Evolutionary conservation across 257 asterid genomes (phyloP).

Genomic region (Forsythia suspensa): DNA sequence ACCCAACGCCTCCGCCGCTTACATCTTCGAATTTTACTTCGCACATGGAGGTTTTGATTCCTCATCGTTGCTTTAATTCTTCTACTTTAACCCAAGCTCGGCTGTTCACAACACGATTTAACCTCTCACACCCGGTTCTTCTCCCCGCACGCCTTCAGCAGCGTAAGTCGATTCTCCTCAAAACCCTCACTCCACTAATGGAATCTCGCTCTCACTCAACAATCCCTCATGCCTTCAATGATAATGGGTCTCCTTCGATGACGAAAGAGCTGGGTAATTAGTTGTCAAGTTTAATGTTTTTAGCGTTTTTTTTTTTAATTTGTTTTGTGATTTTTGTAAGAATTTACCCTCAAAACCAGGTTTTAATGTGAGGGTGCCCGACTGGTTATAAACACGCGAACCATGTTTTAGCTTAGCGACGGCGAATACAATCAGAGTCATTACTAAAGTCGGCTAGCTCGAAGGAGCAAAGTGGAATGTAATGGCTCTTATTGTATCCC

Average conservation of each 20-base stretch:
- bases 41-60: constrained; percentile 56
- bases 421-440: not conserved
- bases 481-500: not conserved
- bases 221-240: constrained; percentile 34
- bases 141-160: constrained; percentile 35
- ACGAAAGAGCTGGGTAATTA: constrained; percentile 42
- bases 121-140: constrained; percentile 32
- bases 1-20: constrained; percentile 17
- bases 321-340: not conserved
- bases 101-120: constrained; percentile 20
- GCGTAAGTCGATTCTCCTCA: constrained; percentile 29
- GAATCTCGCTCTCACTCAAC: constrained; percentile 19
- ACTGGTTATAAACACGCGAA: not conserved
- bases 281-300: not conserved
- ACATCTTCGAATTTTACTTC: not conserved
- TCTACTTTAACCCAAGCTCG: constrained; percentile 28
- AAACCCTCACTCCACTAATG: constrained; percentile 32
- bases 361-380: not conserved
- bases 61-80: constrained; percentile 31
- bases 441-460: not conserved
- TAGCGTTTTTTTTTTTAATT: not conserved
- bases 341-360: not conserved
- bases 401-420: not conserved
- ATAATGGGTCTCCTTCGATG: constrained; percentile 51
- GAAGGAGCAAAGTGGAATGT: not conserved